phyloP scores from a whole-genome alignment of 139 green algal species.

The Micromonas commoda region DNA sequence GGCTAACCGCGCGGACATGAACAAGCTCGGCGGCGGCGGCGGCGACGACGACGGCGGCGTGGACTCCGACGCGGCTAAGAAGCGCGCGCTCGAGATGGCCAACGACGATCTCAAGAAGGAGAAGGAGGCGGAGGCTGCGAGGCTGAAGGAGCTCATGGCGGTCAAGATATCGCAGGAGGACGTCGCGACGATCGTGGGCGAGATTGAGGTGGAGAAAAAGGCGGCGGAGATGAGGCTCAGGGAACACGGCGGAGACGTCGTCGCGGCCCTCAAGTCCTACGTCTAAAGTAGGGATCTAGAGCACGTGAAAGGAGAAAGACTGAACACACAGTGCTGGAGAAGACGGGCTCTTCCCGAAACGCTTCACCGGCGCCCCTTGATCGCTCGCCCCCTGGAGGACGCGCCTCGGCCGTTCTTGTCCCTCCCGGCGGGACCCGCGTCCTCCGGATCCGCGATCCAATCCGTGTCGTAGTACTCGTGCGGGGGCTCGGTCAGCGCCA shows the following conservation, averaged over 20 bases:
- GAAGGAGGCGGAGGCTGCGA: not conserved
- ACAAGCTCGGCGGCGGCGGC: not conserved
- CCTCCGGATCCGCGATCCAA: no score
- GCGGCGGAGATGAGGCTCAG: not conserved
- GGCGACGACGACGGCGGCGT: not conserved
- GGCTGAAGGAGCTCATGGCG: not conserved
- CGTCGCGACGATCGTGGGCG: not conserved
- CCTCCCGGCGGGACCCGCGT: no score
- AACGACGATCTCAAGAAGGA: not conserved
- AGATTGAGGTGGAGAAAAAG: conserved; percentile 1
- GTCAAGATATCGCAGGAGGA: not conserved
- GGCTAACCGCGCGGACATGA: not conserved
- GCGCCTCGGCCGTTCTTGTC: no score
- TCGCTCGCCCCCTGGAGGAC: no score
- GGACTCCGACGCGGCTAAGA: not conserved
- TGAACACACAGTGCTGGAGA: no score
- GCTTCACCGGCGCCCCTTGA: no score
- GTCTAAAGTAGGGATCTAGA: not conserved
- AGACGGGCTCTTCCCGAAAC: no score
- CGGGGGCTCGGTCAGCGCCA: not conserved
- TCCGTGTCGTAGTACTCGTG: conserved; percentile 14
- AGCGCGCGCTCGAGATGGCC: not conserved
- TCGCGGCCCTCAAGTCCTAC: not conserved
- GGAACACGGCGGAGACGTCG: conserved; percentile 5
- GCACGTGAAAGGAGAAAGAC: not conserved